Evolutionary conservation across 176 grass and related monocot genomes (phyloP).

Genomic region (Musa beccarii): DNA sequence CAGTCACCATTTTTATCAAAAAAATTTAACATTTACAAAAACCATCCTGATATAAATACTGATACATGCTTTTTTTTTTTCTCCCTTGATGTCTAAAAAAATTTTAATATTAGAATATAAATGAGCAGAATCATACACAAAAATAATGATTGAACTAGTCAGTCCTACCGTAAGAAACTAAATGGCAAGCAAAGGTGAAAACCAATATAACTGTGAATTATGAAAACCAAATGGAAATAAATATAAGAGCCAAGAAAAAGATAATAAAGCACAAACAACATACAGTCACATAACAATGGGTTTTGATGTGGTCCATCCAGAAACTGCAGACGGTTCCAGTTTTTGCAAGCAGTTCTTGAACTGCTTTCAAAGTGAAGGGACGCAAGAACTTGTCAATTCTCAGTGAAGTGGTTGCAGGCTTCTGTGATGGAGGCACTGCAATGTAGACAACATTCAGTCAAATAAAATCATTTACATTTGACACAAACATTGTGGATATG

Average conservation of each 20-base stretch:
- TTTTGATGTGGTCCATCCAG: constrained; percentile 99
- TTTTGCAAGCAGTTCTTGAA: constrained; percentile 93
- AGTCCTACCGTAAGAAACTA: neutral
- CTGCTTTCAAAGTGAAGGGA: constrained; percentile 91
- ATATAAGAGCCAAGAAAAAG: neutral
- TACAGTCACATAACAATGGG: constrained; percentile 98
- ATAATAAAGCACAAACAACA: constrained; percentile 15
- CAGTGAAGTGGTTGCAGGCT: constrained; percentile 68
- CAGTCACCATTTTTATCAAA: too few species aligned
- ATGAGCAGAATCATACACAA: neutral
- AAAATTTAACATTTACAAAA: too few species aligned
- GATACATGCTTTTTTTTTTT: too few species aligned
- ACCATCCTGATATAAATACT: too few species aligned
- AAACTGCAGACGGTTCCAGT: constrained; percentile 79
- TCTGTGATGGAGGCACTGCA: constrained; percentile 72
- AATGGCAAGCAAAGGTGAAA: neutral
- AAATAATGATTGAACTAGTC: neutral
- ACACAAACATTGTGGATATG: neutral
- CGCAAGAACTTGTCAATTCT: constrained; percentile 91
- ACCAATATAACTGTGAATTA: neutral
- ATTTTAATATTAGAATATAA: too few species aligned
- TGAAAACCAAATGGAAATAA: neutral
- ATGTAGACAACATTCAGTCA: constrained; percentile 12
- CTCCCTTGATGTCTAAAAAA: too few species aligned
- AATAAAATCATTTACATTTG: constrained; percentile 5